Percentiles rank a stretch among this genome's conserved stretches.
Conservation (phyloP, 352 stramenopile genomes). For the Plasmopara halstedii region DNA sequence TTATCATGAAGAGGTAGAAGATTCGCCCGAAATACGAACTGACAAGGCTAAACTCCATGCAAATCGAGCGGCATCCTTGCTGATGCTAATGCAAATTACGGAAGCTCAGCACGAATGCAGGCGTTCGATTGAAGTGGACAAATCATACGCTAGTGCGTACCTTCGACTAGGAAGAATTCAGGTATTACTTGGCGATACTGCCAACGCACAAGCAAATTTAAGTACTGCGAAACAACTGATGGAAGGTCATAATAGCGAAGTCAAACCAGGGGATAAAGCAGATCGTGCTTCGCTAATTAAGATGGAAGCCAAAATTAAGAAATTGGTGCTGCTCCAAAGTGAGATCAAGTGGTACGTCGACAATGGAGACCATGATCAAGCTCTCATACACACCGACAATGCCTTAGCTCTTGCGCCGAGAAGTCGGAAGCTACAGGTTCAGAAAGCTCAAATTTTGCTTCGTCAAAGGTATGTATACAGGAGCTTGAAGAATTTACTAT, state of each 20-base stretch:
- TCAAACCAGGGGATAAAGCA: constrained; percentile 19
- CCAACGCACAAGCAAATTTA: constrained; percentile 43
- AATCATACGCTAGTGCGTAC: constrained; percentile 66
- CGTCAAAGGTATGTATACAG: constrained; percentile 47
- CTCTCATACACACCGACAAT: constrained; percentile 37
- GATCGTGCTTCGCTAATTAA: constrained; percentile 44
- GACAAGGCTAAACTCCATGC: constrained; percentile 79
- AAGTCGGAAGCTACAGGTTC: constrained; percentile 44
- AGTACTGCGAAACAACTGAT: constrained; percentile 39
- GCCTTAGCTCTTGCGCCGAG: constrained; percentile 46
- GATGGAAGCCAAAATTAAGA: constrained; percentile 43
- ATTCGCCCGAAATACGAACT: constrained; percentile 34
- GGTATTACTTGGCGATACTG: constrained; percentile 52
- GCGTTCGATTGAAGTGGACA: constrained; percentile 52
- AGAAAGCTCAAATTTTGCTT: constrained; percentile 58
- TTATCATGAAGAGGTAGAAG: constrained; percentile 18
- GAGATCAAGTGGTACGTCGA: constrained; percentile 62
- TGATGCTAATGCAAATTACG: constrained; percentile 68
- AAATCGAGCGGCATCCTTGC: constrained; percentile 67
- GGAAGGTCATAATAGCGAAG: constrained; percentile 9
- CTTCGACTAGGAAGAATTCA: constrained; percentile 63
- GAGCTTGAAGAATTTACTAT: too few relatives aligned
- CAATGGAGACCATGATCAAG: constrained; percentile 35
- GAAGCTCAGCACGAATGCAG: constrained; percentile 68
- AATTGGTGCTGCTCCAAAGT: constrained; percentile 31